These are phyloP conservation scores for Talaromyces nanjingensis DNA, from an alignment of 495 filamentous ascomycete species.

Conservation along the genomic window DNA sequence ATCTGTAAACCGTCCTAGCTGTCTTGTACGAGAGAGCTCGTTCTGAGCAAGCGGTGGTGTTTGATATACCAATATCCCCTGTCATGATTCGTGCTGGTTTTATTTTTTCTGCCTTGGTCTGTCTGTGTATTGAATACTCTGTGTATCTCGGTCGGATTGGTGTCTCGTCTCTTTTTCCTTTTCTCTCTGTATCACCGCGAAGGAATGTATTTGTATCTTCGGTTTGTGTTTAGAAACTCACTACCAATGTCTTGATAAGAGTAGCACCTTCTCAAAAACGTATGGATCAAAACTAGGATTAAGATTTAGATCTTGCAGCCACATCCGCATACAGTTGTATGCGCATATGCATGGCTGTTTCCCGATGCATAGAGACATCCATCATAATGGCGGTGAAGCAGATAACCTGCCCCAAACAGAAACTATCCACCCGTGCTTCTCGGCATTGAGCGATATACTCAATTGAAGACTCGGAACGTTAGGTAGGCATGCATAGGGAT, in stretches of 20 bases:
- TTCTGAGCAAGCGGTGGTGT: background rate
- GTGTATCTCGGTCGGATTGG: background rate
- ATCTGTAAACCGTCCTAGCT: background rate
- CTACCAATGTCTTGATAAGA: background rate
- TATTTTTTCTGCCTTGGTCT: background rate
- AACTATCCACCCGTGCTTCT: background rate
- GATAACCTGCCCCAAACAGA: background rate
- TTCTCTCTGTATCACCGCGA: background rate
- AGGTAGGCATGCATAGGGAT: constrained; percentile 4
- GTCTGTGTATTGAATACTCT: background rate
- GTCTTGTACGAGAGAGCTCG: background rate
- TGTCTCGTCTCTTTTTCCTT: constrained; percentile 1
- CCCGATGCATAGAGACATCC: background rate
- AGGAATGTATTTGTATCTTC: constrained; percentile 1
- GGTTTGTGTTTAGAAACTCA: background rate
- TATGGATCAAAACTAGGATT: background rate
- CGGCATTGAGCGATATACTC: background rate
- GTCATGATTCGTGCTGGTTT: background rate
- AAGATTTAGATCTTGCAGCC: background rate
- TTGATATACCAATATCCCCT: constrained; percentile 1
- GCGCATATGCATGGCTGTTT: background rate
- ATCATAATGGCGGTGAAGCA: background rate
- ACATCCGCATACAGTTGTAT: background rate
- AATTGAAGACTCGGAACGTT: background rate
- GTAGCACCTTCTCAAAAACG: background rate